phyloP scores from a whole-genome alignment of 768 basidiomycete species.

The Mycena amicta region DNA sequence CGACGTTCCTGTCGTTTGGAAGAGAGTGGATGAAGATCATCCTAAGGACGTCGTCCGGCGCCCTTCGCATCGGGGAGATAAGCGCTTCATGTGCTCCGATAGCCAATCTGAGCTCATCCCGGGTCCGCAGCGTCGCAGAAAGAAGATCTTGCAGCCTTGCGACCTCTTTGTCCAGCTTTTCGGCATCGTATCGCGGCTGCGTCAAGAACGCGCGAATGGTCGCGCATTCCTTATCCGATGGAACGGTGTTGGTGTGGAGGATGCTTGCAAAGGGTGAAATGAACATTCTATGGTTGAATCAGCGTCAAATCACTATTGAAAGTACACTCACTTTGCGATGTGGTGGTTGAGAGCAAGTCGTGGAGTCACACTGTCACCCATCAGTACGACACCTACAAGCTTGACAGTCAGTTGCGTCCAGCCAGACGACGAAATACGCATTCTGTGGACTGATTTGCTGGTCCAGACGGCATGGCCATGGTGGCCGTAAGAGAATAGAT shows the following conservation, averaged over 20 bases:
- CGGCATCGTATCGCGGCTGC: not conserved
- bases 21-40: not conserved
- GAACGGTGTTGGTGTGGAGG: not conserved
- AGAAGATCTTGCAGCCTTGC: not conserved
- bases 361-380: no score
- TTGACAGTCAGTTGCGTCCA: no score
- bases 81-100: not conserved
- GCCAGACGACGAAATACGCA: no score
- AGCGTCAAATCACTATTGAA: no score
- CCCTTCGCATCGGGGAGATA: not conserved
- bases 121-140: not conserved
- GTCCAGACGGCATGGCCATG: no score
- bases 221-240: not conserved
- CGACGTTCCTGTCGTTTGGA: not conserved
- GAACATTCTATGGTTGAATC: no score
- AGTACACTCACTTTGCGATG: no score
- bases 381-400: no score
- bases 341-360: no score
- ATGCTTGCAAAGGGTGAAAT: not conserved
- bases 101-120: not conserved
- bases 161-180: not conserved
- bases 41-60: not conserved
- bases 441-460: no score
- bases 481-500: no score
- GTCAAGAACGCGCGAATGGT: not conserved